phyloP scores from a whole-genome alignment of 2,329 filamentous ascomycete species.

The Bertia moriformis region DNA sequence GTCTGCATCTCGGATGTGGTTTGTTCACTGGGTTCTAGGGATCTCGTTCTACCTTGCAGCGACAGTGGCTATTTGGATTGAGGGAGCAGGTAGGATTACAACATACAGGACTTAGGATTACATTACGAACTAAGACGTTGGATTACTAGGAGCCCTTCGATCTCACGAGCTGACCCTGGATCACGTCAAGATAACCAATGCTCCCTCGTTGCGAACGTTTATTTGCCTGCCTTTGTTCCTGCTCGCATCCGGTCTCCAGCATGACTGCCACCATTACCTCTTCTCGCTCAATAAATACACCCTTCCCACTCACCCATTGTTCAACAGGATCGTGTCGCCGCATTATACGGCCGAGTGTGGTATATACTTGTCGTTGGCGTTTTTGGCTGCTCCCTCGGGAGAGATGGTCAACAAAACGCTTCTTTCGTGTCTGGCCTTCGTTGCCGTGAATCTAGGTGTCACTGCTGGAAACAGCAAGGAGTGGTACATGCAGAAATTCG shows the following conservation, averaged over 20 bases:
- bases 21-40: neutral
- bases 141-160: neutral
- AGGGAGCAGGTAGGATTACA: neutral
- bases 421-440: neutral
- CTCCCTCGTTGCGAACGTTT: neutral
- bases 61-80: neutral
- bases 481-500: constrained; percentile 1
- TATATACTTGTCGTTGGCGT: neutral
- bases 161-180: neutral
- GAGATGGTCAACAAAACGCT: neutral
- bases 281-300: constrained; percentile 1
- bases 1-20: neutral
- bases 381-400: neutral
- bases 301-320: neutral
- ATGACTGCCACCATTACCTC: constrained; percentile 1
- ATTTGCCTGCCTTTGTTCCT: neutral
- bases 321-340: neutral
- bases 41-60: neutral
- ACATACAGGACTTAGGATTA: no score
- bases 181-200: neutral
- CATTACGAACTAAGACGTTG: no score
- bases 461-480: neutral
- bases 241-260: neutral
- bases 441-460: neutral
- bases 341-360: constrained; percentile 1